A percentile compares a stretch with the other conserved stretches of the same genome.
Evolutionary conservation across 148 eudicot genomes (phyloP).

Genomic region (Silene uniflora): DNA sequence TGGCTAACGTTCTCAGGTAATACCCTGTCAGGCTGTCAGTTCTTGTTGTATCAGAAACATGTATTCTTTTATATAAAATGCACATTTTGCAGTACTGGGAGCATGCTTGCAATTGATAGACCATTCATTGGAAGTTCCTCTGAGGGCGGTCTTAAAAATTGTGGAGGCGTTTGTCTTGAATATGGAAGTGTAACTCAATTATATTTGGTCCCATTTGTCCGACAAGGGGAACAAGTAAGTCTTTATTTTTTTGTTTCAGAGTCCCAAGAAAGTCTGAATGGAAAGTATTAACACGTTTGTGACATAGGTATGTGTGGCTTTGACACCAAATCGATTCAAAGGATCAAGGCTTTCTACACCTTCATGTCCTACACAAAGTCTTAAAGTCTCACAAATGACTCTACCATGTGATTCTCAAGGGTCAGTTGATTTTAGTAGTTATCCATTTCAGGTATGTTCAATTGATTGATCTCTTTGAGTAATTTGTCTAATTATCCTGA

Average conservation of each 20-base stretch:
- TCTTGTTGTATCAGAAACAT: slow-evolving; percentile 13
- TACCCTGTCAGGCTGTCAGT: slow-evolving; percentile 8
- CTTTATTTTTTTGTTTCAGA: neutral
- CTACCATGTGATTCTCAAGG: slow-evolving; percentile 93
- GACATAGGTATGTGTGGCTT: slow-evolving; percentile 59
- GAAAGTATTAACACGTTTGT: slow-evolving; percentile 14
- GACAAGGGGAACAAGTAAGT: slow-evolving; percentile 79
- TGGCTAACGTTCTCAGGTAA: slow-evolving; percentile 80
- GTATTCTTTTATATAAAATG: slow-evolving; percentile 7
- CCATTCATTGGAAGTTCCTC: slow-evolving; percentile 62
- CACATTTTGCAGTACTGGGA: slow-evolving; percentile 57
- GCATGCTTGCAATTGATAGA: slow-evolving; percentile 90
- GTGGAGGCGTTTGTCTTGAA: slow-evolving; percentile 62
- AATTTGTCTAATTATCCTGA: neutral
- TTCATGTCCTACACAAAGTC: slow-evolving; percentile 56
- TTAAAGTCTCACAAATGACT: slow-evolving; percentile 76
- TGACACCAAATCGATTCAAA: slow-evolving; percentile 70
- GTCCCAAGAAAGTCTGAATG: neutral
- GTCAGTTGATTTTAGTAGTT: slow-evolving; percentile 80
- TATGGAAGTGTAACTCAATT: slow-evolving; percentile 92
- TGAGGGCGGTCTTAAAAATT: slow-evolving; percentile 38
- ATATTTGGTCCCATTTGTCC: slow-evolving; percentile 77
- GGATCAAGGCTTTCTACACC: slow-evolving; percentile 53
- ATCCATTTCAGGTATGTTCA: slow-evolving; percentile 73
- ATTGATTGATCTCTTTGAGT: neutral